These are phyloP conservation scores for Arthrobotrys entomopaga DNA, from an alignment of 2,329 filamentous ascomycete genomes.

Conservation along the genomic window DNA sequence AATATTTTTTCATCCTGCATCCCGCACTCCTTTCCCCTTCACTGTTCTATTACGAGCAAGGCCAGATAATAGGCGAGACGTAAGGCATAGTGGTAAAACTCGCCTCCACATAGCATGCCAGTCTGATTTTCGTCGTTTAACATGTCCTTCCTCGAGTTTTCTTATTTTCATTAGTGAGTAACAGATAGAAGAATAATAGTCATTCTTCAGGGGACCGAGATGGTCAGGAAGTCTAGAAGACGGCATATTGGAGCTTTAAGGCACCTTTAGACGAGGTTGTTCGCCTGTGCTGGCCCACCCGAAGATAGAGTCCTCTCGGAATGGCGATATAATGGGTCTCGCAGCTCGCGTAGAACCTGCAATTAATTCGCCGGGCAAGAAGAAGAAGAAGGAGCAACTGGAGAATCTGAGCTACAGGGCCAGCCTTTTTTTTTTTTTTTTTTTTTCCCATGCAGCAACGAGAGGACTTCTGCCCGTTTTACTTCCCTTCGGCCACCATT, in stretches of 20 bases:
- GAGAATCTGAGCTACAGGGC: conserved; percentile 1
- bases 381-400: conserved; percentile 13
- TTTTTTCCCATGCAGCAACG: conserved; percentile 19
- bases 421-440: conserved; percentile 14
- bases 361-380: conserved; percentile 35
- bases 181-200: no score
- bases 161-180: conserved; percentile 11
- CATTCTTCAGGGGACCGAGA: not conserved
- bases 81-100: conserved; percentile 41
- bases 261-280: no score
- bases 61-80: conserved; percentile 38
- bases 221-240: not conserved
- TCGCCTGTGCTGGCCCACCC: no score
- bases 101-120: conserved; percentile 2
- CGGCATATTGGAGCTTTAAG: not conserved
- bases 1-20: conserved; percentile 4
- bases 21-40: conserved; percentile 25
- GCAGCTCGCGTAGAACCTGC: conserved; percentile 49
- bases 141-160: conserved; percentile 20
- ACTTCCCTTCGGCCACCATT: conserved; percentile 13
- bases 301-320: conserved; percentile 19
- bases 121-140: not conserved
- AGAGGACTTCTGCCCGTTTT: conserved; percentile 8
- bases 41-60: conserved; percentile 16
- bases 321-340: conserved; percentile 12